Base-by-base conservation (phyloP, 495 filamentous ascomycete species). In the Entonaema liquescens region DNA sequence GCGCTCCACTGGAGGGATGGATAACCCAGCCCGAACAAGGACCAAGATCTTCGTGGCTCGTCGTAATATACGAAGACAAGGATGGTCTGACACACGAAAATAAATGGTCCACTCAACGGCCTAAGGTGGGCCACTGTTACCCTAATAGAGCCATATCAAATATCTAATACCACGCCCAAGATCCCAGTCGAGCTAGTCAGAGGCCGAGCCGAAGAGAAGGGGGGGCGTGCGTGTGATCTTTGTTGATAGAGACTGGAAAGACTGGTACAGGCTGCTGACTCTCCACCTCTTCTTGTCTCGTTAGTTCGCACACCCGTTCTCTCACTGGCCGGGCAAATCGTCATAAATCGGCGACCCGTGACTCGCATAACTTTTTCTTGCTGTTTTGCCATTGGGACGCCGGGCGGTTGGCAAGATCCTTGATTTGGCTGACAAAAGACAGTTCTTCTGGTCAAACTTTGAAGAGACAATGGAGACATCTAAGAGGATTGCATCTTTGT, bases 21-120 rank as follows among this genome's bases (percentile, higher is more conserved):
- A 68, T 69, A 74, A 65, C 67, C 67, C 62, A 70, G 71, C 62
- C 71, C 62, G 62, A 65, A 66, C 69, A 67, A 67, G 54, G 70
- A 72, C 73, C 63, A 53, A 67, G 73, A 75, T 71, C 65, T 77
- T 75, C 73, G 74, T 73, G 74, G 70, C 75, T 72, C 76, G 71
- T 68, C 64, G 77, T 67, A 74, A 79, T 74, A 76, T 73, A 78
- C 73, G 74, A 76, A 71, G 74, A 56, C 73, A 69, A 74, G 77
- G 73, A 75, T 77, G 58, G 73, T 78, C 78, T 79, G 78, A 79
- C 78, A 77, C 75, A 78, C 76, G 65, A 76, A 77, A 79, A 77
- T 77, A 79, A 76, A 59, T 75, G 71, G 67, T 68, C 76, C 77
- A 76, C 72, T 74, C 70, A 70, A 69, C 71, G 67, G 71, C 67